phyloP scores from a whole-genome alignment of 345 rosid genomes.

The Microcos paniculata region DNA sequence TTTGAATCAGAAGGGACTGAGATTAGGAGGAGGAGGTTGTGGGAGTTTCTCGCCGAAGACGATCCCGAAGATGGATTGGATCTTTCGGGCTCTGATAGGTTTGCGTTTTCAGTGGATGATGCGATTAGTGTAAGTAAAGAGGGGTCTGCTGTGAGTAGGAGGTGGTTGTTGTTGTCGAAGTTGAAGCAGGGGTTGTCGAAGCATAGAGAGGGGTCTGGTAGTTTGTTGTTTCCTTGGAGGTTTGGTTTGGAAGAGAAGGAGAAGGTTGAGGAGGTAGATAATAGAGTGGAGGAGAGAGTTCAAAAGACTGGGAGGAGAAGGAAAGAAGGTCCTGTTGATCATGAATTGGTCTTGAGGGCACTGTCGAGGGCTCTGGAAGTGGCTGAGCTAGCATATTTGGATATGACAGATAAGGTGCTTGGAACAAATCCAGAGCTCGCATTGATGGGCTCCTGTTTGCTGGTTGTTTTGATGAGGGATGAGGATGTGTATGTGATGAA shows the following conservation, averaged over 20 bases:
- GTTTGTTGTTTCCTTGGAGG: constrained; percentile 70
- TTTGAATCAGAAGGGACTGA: constrained; percentile 59
- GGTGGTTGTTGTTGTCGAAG: constrained; percentile 84
- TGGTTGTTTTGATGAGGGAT: constrained; percentile 91
- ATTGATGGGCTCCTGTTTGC: constrained; percentile 93
- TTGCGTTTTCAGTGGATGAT: constrained; percentile 90
- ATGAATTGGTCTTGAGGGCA: constrained; percentile 72
- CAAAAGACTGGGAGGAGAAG: constrained; percentile 54
- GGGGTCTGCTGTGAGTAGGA: constrained; percentile 61
- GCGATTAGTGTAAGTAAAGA: constrained; percentile 66
- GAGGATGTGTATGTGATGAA: constrained; percentile 98
- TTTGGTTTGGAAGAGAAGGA: constrained; percentile 68
- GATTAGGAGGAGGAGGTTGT: constrained; percentile 51
- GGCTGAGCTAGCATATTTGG: constrained; percentile 80
- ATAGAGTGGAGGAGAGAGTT: constrained; percentile 54
- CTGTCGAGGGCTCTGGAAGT: constrained; percentile 78
- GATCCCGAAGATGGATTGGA: constrained; percentile 87
- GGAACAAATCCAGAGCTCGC: constrained; percentile 91
- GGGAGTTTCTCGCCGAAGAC: constrained; percentile 88
- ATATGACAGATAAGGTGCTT: constrained; percentile 91
- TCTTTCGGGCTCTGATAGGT: constrained; percentile 92
- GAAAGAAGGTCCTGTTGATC: constrained; percentile 83
- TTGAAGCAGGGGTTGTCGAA: constrained; percentile 77
- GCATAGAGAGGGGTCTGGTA: constrained; percentile 61
- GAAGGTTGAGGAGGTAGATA: constrained; percentile 50